phyloP scores from a whole-genome alignment of 345 rosid genomes.

The Populus nigra region DNA sequence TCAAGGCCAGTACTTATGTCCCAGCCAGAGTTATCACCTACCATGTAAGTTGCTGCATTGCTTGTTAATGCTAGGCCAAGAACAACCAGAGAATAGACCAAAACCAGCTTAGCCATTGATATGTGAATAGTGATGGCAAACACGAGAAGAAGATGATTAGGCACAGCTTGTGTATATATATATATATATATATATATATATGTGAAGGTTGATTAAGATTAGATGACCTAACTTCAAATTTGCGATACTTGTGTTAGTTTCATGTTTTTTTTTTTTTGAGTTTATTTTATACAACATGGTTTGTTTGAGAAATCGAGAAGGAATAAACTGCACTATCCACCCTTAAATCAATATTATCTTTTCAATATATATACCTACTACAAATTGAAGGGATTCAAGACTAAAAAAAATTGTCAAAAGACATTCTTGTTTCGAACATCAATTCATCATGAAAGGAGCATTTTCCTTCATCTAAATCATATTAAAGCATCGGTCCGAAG shows the following conservation, averaged over 20 bases:
- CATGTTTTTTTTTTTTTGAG: background rate
- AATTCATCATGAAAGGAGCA: background rate
- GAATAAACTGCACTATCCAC: background rate
- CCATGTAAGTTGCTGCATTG: conserved; percentile 57
- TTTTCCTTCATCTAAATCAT: background rate
- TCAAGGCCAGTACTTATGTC: conserved; percentile 77
- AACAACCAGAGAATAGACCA: conserved; percentile 27
- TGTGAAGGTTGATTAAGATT: conserved; percentile 16
- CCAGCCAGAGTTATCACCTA: conserved; percentile 91
- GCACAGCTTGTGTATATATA: background rate
- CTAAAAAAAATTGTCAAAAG: background rate
- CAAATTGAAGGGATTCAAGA: background rate
- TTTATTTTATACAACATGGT: background rate
- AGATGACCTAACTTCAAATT: conserved; percentile 43
- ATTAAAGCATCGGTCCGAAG: no score
- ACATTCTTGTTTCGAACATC: background rate
- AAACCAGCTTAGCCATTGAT: conserved; percentile 37
- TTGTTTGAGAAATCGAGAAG: background rate
- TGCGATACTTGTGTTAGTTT: conserved; percentile 7
- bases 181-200: background rate
- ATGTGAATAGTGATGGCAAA: background rate
- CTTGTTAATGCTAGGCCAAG: conserved; percentile 32
- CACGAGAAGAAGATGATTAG: conserved; percentile 1
- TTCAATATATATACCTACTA: background rate
- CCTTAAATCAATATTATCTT: background rate